Evolutionary conservation across 1,284 basidiomycete genomes (phyloP).

Genomic region (Naganishia cerealis): DNA sequence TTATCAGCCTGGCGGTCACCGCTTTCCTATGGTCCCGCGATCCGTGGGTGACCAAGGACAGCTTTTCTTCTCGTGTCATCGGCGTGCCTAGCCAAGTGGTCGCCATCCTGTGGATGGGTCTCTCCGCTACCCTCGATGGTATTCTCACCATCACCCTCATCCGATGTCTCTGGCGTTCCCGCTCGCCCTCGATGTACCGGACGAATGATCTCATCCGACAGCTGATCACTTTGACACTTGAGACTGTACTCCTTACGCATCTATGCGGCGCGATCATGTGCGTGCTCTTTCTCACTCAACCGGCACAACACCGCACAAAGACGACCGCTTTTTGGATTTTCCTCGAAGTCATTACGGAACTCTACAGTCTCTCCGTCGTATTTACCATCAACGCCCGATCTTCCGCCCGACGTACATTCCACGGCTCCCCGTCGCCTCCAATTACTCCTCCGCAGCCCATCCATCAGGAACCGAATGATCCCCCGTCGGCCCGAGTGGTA

Average conservation of each 20-base stretch:
- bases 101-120: conserved; percentile 46
- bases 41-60: conserved; percentile 38
- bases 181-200: conserved; percentile 30
- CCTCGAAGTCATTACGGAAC: conserved; percentile 43
- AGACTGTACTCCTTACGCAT: conserved; percentile 46
- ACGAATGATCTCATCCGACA: conserved; percentile 34
- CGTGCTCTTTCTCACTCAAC: conserved; percentile 44
- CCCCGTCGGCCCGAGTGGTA: too few relatives aligned
- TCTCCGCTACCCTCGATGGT: conserved; percentile 45
- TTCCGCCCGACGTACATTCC: conserved; percentile 21
- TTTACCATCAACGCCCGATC: conserved; percentile 45
- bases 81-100: conserved; percentile 44
- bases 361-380: conserved; percentile 44
- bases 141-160: conserved; percentile 40
- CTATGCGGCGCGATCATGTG: conserved; percentile 43
- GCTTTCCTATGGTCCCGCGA: conserved; percentile 42
- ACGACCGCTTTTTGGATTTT: conserved; percentile 44
- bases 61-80: conserved; percentile 36
- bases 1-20: conserved; percentile 42
- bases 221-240: conserved; percentile 42
- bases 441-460: neutral
- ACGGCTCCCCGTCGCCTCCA: neutral
- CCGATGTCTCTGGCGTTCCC: conserved; percentile 29
- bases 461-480: neutral
- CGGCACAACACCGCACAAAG: conserved; percentile 39